A percentile compares a stretch with the other conserved stretches of the same genome.
Conservation (phyloP, 2,329 filamentous ascomycete species). For the Tympanopsis confertula region DNA sequence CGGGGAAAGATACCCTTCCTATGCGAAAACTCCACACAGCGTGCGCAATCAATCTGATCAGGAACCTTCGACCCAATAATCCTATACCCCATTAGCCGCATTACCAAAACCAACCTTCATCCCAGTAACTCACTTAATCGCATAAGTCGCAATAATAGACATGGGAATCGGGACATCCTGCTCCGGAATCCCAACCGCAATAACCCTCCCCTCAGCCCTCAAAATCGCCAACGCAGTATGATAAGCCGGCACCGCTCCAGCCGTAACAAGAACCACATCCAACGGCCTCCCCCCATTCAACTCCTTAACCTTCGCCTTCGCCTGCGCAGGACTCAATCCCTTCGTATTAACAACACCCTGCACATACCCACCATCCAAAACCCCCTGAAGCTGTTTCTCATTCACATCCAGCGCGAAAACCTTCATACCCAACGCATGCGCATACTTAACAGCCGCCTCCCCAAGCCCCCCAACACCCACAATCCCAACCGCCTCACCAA, state of each 20-base stretch:
- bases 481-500: not conserved
- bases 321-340: not conserved
- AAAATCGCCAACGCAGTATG: not conserved
- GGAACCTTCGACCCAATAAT: not conserved
- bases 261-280: not conserved
- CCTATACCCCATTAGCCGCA: not conserved
- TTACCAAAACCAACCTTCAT: not conserved
- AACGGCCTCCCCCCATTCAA: not conserved
- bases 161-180: not conserved
- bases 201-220: not conserved
- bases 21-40: not conserved
- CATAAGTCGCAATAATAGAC: not conserved
- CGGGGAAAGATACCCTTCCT: not conserved
- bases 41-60: not conserved
- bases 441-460: not conserved
- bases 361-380: not conserved
- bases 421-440: not conserved
- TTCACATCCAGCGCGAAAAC: not conserved
- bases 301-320: not conserved
- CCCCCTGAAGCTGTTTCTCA: not conserved
- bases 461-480: not conserved
- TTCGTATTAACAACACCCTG: not conserved
- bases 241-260: not conserved
- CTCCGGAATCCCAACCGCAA: not conserved
- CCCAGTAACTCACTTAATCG: not conserved